Evolutionary conservation across 2,329 filamentous ascomycete genomes (phyloP), one percentile per base, ranked within the genome.

Genomic region (Microdochium paspali): DNA sequence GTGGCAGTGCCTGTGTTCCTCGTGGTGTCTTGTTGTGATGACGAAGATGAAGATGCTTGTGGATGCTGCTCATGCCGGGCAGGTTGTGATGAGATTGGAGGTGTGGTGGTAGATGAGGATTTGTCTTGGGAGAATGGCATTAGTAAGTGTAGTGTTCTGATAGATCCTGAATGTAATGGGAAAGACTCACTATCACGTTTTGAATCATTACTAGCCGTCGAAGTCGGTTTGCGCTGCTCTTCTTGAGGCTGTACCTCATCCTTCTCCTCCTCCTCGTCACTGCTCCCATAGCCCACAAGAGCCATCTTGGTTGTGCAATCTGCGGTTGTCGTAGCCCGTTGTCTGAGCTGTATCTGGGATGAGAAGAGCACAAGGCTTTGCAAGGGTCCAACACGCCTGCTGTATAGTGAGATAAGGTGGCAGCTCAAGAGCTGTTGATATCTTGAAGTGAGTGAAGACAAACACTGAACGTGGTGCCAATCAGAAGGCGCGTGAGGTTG

Each of bases 231-330:
- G 48, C 50, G 51, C 24, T 15, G 47, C 44, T 45, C 43, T 49
- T 39, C 21, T 50, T 24, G 24, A 25, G 45, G 50, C 44, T 52
- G 48, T 21, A 48, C 45, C 55, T 52, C 21, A 44, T 32, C 47
- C 52, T 56, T 54, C 52, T 63, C 60, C 45, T 62, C 59, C 40
- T 63, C 61, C 26, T 63, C 61, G 32, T 62, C 60, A 43, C 60
- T 63, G 43, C 61, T 64, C 43, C 60, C 60, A 44, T 64, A 64
- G 31, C 53, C 53, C 15, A 64, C 61, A 18, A 64, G 53, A 32
- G 55, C 59, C 45, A 47, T 45, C 28, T 31, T 50, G 24, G 7
- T n/a, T 4, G 32, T 12, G 9, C 12, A 23, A 20, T 52, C 53
- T 56, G 60, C 10, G 20, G 15, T 21, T 40, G 35, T 18, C 9